Evolutionary conservation across 768 basidiomycete species (phyloP), one percentile per base, ranked within the genome.

Genomic region (Obba rivulosa): DNA sequence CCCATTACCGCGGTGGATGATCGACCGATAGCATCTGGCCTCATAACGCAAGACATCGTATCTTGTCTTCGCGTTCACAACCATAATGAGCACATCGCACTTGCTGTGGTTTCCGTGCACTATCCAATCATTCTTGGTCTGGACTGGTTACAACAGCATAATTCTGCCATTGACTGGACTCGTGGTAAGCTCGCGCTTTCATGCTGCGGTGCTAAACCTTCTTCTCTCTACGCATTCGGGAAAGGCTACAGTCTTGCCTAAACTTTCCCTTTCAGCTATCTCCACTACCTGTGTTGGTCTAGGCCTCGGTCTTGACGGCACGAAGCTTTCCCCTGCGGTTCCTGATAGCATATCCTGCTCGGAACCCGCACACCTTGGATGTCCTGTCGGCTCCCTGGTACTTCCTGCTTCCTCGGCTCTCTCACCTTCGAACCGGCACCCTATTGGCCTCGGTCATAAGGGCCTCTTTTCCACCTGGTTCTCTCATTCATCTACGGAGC

Each of bases 1-100:
- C 66, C 69, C 21, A 65, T 72, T 21, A 55, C 61, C 24, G 63
- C 67, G 2, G 63, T 72, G 24, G 69, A 73, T 44, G 57, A 72
- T 50, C 57, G 63, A 31, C 71, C 69, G 2, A 65, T 72, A 28
- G 60, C 65, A n/a, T 69, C 67, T 43, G 72, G 72, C 5, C 54
- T 69, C 11, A 57, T 72, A 25, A 69, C 69, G 39, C 66, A 70
- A 24, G 65, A 70, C 44, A 54, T 69, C 17, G 45, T 71, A 3
- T 48, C 66, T 10, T 23, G 54, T 1, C 41, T 73, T 5, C 43
- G 43, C 0, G 48, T 68, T 34, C 43, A 53, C n/a, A 38, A 55
- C 28, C 68, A 63, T 45, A 43, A 48, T 3, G 68, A 72, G 57
- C 45, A 31, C 17, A 39, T 63, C 31, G 23, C 55, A 3, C 54